These are phyloP conservation scores for Colletotrichum sp. DNA, from an alignment of 2,329 filamentous ascomycete genomes.

Conservation along the genomic window DNA sequence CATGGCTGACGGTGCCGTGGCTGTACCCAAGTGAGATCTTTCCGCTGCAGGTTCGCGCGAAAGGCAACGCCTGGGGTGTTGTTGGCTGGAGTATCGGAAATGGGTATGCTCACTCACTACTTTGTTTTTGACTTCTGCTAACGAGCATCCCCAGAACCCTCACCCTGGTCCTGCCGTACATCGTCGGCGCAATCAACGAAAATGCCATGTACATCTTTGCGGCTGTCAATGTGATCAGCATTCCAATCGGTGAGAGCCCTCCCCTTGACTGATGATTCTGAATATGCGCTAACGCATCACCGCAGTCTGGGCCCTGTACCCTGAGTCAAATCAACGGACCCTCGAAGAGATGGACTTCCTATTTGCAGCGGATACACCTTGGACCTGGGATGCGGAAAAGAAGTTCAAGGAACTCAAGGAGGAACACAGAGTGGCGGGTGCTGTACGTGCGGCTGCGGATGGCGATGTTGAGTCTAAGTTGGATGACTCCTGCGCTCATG, in stretches of 20 bases:
- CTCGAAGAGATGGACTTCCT: background rate
- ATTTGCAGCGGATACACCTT: background rate
- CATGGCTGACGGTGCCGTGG: background rate
- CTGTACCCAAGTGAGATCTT: background rate
- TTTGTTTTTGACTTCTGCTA: background rate
- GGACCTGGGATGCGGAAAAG: background rate
- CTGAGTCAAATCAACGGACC: background rate
- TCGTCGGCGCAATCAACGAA: background rate
- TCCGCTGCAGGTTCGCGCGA: background rate
- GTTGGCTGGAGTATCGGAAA: background rate
- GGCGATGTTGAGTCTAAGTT: background rate
- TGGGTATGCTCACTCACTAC: background rate
- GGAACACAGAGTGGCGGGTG: background rate
- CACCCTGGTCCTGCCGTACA: background rate
- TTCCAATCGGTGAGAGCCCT: background rate
- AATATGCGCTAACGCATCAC: fast-evolving
- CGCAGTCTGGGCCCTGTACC: background rate
- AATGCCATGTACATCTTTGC: background rate
- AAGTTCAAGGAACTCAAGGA: background rate
- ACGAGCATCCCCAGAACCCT: background rate
- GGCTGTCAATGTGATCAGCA: background rate
- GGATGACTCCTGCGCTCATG: background rate
- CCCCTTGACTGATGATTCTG: fast-evolving
- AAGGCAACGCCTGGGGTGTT: background rate
- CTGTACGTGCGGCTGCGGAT: background rate